These are phyloP conservation scores for Solanum ossicruentum DNA, from an alignment of 257 asterid genomes.

Conservation along the genomic window DNA sequence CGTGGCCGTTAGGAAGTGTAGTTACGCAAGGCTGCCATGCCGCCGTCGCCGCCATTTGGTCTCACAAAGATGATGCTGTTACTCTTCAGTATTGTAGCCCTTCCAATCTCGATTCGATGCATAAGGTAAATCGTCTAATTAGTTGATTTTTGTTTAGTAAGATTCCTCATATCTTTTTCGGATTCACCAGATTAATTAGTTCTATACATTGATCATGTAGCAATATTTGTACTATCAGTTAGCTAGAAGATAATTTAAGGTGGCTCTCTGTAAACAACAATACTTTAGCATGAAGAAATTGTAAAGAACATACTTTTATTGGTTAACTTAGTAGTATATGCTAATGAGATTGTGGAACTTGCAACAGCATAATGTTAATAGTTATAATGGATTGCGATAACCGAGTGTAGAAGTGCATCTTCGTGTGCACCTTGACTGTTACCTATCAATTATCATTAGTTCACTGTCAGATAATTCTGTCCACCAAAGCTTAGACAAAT, in stretches of 20 bases:
- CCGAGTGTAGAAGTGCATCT: background rate
- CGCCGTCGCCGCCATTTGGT: slow-evolving; percentile 80
- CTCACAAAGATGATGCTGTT: slow-evolving; percentile 54
- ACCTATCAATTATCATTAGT: background rate
- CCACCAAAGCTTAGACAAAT: background rate
- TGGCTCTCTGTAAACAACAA: background rate
- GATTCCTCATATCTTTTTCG: background rate
- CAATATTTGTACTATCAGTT: background rate
- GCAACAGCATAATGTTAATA: background rate
- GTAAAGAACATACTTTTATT: background rate
- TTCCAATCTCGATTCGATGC: slow-evolving; percentile 75
- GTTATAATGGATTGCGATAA: background rate
- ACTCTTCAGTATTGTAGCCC: slow-evolving; percentile 59
- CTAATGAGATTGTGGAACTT: background rate
- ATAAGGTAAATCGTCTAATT: slow-evolving; percentile 36
- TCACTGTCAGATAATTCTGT: background rate
- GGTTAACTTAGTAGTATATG: background rate
- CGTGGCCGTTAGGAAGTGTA: slow-evolving; percentile 92
- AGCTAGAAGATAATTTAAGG: background rate
- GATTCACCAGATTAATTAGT: background rate
- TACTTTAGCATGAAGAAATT: background rate
- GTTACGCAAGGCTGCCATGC: slow-evolving; percentile 97
- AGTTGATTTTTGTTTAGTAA: background rate
- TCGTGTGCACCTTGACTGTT: background rate
- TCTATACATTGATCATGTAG: background rate